Conservation (phyloP, 805 yeast species). For the Komagataella phaffii region DNA sequence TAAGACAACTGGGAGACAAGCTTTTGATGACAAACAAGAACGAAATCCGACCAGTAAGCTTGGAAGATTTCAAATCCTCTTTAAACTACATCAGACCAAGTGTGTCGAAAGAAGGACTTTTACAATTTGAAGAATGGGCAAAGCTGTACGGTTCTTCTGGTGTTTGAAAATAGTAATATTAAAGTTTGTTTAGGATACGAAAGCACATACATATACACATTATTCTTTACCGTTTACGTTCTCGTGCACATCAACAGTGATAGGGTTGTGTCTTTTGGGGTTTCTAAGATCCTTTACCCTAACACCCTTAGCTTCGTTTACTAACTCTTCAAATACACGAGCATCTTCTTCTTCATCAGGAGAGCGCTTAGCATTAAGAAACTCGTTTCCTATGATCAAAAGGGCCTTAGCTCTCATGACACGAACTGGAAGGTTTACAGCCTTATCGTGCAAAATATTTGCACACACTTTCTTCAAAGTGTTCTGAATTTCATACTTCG, state of each 20-base stretch:
- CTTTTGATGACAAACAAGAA: constrained; percentile 57
- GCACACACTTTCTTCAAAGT: constrained; percentile 65
- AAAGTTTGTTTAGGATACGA: not conserved
- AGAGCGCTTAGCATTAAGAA: constrained; percentile 43
- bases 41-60: constrained; percentile 60
- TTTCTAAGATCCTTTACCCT: constrained; percentile 14
- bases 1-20: constrained; percentile 79
- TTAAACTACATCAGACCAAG: constrained; percentile 76
- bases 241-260: not conserved
- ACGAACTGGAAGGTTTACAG: constrained; percentile 29
- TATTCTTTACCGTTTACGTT: not conserved
- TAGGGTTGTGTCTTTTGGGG: not conserved
- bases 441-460: constrained; percentile 43
- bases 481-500: constrained; percentile 64
- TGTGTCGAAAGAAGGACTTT: constrained; percentile 71
- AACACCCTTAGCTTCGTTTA: constrained; percentile 18
- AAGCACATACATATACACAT: not conserved
- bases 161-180: constrained; percentile 25
- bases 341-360: constrained; percentile 67
- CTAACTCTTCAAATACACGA: constrained; percentile 54
- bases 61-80: constrained; percentile 65
- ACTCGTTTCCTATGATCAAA: constrained; percentile 48
- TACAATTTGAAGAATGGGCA: constrained; percentile 84
- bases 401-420: constrained; percentile 52
- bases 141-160: constrained; percentile 78